Evolutionary conservation across 108 stramenopile species (phyloP), one percentile per base, ranked within the genome.

Genomic region (Nitzschia sp.): DNA sequence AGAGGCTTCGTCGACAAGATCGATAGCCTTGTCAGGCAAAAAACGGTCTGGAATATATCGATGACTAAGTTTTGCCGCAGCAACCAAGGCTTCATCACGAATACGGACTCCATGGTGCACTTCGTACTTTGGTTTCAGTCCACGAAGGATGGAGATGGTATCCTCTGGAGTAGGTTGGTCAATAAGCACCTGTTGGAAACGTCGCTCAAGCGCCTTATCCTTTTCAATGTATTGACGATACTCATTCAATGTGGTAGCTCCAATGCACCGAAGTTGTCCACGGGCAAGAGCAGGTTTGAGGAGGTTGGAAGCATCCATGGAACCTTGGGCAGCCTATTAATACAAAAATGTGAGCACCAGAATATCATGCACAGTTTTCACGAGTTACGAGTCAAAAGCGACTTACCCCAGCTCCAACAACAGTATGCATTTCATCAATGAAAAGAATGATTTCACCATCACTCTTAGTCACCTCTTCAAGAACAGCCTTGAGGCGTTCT

Each of bases 371-470:
- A 34, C 57, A 9, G 12, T 58, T 12, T 39, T n/a, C n/a, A n/a
- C n/a, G n/a, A 19, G 26, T 43, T 61, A 17, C 6, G 41, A 20
- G 19, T 53, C 52, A 53, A 53, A 10, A 8, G 52, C 52, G 17
- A 85, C 26, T 74, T 76, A 72, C 66, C 3, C 98, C 98, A 43
- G 97, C 97, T 9, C 99, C 99, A 12, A 99, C 96, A 3, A 99
- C 93, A 10, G 96, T 95, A 80, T 99, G 98, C 82, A 98, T 95
- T 73, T 99, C 98, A 80, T 99, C 98, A 71, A 99, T 96, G 77
- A 99, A 99, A 41, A 98, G 69, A 58, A 99, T 91, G 50, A 98
- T 89, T 53, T 95, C 87, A 14, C 97, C 97, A 15, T 96, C 90
- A 63, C 94, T 90, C 51, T 90, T 89, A 43, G 89, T 85, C 0